Conservation (phyloP, 1,139 yeast genomes). For the Geotrichum histeridarum region DNA sequence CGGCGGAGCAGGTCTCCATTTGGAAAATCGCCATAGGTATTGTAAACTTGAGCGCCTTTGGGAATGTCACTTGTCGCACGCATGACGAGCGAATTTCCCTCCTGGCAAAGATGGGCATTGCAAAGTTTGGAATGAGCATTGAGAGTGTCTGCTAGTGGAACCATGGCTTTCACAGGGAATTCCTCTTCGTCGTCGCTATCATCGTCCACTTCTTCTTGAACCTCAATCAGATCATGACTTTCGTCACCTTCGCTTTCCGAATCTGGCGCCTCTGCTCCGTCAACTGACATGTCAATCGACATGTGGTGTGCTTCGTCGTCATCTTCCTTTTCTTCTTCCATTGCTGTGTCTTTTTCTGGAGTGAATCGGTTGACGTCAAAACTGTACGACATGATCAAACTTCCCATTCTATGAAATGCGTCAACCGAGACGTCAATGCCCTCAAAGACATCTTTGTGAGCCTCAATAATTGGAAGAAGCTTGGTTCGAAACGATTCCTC, state of each 20-base stretch:
- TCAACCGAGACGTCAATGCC: slow-evolving; percentile 44
- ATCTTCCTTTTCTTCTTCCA: slow-evolving; percentile 20
- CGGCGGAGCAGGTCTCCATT: slow-evolving; percentile 82
- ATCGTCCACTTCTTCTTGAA: slow-evolving; percentile 33
- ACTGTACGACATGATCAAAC: slow-evolving; percentile 60
- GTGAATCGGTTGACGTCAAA: slow-evolving; percentile 48
- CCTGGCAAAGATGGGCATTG: slow-evolving; percentile 58
- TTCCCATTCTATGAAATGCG: slow-evolving; percentile 68
- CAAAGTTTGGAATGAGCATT: slow-evolving; percentile 78
- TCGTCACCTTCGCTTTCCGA: slow-evolving; percentile 40
- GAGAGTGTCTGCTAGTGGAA: slow-evolving; percentile 84
- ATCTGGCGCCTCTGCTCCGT: slow-evolving; percentile 36
- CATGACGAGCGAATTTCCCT: slow-evolving; percentile 52
- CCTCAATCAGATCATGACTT: slow-evolving; percentile 15
- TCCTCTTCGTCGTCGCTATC: slow-evolving; percentile 42
- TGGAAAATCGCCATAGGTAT: slow-evolving; percentile 87
- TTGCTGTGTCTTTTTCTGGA: slow-evolving; percentile 2
- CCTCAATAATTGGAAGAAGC: slow-evolving; percentile 36
- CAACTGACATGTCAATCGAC: slow-evolving; percentile 22
- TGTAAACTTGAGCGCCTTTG: slow-evolving; percentile 70
- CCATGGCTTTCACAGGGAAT: slow-evolving; percentile 71
- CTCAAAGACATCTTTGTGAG: slow-evolving; percentile 29
- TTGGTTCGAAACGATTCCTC: slow-evolving; percentile 49
- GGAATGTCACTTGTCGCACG: slow-evolving; percentile 57
- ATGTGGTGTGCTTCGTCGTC: slow-evolving; percentile 19